Evolutionary conservation across 225 moss, liverwort and hornwort genomes (phyloP), one percentile per base, ranked within the genome.

Genomic region (Physcomitrium patens): DNA sequence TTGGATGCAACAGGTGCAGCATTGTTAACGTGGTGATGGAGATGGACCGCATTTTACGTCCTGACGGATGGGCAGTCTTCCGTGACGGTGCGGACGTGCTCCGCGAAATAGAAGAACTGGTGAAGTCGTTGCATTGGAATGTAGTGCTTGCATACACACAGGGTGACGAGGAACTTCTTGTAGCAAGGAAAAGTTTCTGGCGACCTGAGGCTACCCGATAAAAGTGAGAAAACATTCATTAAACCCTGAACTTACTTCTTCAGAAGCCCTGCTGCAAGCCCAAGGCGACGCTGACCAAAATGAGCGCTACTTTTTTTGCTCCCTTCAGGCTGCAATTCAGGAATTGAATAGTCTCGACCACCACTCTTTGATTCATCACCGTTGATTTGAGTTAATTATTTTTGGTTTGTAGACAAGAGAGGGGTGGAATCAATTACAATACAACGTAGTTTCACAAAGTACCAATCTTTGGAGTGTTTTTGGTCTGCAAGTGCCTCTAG

Each of bases 31-130:
- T 83, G 17, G 22, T 92, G 14, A 82, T 90, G 63, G 92, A 92
- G 73, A 85, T 92, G 79, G 92, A 92, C 58, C 86, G 92, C 63
- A 86, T 92, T 19, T 65, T 92, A 74, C 86, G 92, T 63, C 92
- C 92, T 7, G 74, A 79, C 22, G 92, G 92, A 8, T 92, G 90
- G 92, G 85, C 80, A 9, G 80, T 92, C 76, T 90, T 90, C 65
- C 84, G 92, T 13, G 92, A 92, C 72, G 82, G 50, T 9, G 76
- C 58, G 65, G 79, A 76, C 12, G 63, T 85, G 24, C 64, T 89
- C 58, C 63, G 24, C 24, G 84, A 90, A 59, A 77, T 90, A 54
- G 76, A 90, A 51, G 85, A 71, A 55, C 76, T 78, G 8, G 27
- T 76, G 1, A 90, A 70, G 23, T 90, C 92, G 17, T 20, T 92